phyloP scores from a whole-genome alignment of 1,284 basidiomycete species.

The Ceratobasidium sp. region DNA sequence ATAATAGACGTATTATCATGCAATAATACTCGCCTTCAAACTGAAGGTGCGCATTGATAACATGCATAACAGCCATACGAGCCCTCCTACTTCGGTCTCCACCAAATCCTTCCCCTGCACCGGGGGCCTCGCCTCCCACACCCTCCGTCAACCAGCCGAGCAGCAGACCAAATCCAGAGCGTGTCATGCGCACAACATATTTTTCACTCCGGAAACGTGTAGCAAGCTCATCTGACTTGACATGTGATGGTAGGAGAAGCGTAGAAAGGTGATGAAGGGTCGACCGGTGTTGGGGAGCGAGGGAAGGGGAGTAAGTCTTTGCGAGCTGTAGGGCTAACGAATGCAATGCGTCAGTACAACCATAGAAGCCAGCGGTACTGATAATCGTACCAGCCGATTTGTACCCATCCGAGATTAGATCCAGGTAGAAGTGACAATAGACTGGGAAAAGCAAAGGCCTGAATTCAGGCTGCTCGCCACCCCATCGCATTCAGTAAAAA shows the following conservation, averaged over 20 bases:
- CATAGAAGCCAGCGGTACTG: slow-evolving; percentile 10
- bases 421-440: slow-evolving; percentile 96
- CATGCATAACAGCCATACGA: slow-evolving; percentile 84
- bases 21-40: slow-evolving; percentile 74
- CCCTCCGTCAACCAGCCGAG: slow-evolving; percentile 97
- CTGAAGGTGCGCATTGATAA: slow-evolving; percentile 91
- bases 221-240: slow-evolving; percentile 82
- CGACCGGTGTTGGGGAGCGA: slow-evolving; percentile 72
- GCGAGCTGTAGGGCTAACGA: slow-evolving; percentile 76
- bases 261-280: slow-evolving; percentile 84
- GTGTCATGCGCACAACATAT: slow-evolving; percentile 89
- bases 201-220: slow-evolving; percentile 89
- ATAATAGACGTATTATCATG: slow-evolving; percentile 39
- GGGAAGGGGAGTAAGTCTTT: slow-evolving; percentile 69
- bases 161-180: slow-evolving; percentile 89
- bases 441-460: slow-evolving; percentile 92
- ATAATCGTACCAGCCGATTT: slow-evolving; percentile 77
- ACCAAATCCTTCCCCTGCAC: slow-evolving; percentile 75
- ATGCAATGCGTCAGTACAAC: not conserved
- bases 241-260: slow-evolving; percentile 83
- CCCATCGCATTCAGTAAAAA: slow-evolving; percentile 28
- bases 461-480: slow-evolving; percentile 78
- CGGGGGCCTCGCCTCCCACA: slow-evolving; percentile 81
- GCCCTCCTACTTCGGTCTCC: slow-evolving; percentile 82
- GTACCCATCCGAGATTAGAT: slow-evolving; percentile 89